A percentile compares a stretch with the other conserved stretches of the same genome.
Evolutionary conservation across 495 filamentous ascomycete genomes (phyloP).

Genomic region (Lophiotrema nucula): DNA sequence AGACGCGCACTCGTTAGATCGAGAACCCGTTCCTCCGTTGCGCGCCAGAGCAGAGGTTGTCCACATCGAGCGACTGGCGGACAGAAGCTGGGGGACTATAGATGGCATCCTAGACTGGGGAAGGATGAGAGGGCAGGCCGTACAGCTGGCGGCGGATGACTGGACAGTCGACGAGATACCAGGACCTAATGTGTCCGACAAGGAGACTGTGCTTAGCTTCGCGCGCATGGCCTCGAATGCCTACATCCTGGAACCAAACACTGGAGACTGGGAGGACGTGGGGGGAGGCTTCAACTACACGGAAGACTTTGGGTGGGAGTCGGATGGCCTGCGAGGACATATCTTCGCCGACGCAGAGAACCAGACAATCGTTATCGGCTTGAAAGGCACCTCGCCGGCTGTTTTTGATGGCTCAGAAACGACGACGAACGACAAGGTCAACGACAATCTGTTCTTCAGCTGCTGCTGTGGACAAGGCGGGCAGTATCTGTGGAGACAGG

Average conservation of each 20-base stretch:
- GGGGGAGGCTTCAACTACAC: constrained; percentile 78
- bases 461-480: constrained; percentile 96
- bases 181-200: constrained; percentile 82
- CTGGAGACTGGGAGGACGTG: constrained; percentile 77
- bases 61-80: constrained; percentile 75
- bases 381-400: constrained; percentile 88
- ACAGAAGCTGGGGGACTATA: constrained; percentile 71
- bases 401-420: constrained; percentile 94
- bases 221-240: constrained; percentile 86
- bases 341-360: constrained; percentile 86
- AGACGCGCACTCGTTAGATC: constrained; percentile 51
- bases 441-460: constrained; percentile 96
- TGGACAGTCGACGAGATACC: constrained; percentile 81
- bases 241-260: constrained; percentile 70
- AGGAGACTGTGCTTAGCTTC: constrained; percentile 76
- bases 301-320: constrained; percentile 82
- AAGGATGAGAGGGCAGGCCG: constrained; percentile 58
- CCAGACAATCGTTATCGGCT: constrained; percentile 80
- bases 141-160: constrained; percentile 61
- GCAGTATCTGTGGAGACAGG: constrained; percentile 77
- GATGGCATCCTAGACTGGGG: constrained; percentile 72
- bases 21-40: constrained; percentile 49
- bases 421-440: constrained; percentile 94
- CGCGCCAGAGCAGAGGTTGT: constrained; percentile 58
- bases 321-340: constrained; percentile 86